Evolutionary conservation across 1,284 basidiomycete genomes (phyloP), one percentile per base, ranked within the genome.

Genomic region (Thecaphora thlaspeos): DNA sequence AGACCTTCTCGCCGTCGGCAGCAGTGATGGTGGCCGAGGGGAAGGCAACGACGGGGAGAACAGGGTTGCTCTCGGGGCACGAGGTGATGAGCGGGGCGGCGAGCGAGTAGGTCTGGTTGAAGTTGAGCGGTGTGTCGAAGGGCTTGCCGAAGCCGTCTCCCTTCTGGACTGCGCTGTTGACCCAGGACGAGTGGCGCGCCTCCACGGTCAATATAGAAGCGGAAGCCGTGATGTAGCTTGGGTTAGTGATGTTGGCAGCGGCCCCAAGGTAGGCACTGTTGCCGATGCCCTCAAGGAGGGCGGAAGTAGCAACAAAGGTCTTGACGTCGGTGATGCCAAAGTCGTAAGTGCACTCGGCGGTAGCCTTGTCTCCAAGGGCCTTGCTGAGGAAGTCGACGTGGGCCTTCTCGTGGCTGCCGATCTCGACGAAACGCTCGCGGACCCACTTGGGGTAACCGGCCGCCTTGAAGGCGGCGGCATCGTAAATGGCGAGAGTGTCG

Each of bases 271-370:
- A 87, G 4, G 83, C 84, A 15, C 78, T 77, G 22, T 69, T 79
- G 14, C 81, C 82, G 42, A 87, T 81, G 22, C 81, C 82, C 74
- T 87, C 85, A n/a, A 88, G 74, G 10, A 83, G 80, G 59, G 81
- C 80, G 21, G 84, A 81, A 30, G 83, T 77, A 14, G 81, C 80
- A 32, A 83, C 79, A 75, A 87, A 88, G 2, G 80, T 48, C 46
- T 73, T 68, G 53, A 54, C 48, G 30, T 64, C 69, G 32, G 61
- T 69, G 30, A 71, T 45, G 21, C 82, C 82, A 76, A 88, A 87
- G 48, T 74, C 77, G 76, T 87, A 88, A 1, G 78, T 79, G 81
- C 86, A 88, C 11, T 82, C 79, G 70, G 81, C 62, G 17, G 82
- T 80, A 0, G 84, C 82, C 22, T 80, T 76, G 32, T 78, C 79